Conservation (phyloP, 2,329 filamentous ascomycete species). For the Aspergillus pseudoglaucus region DNA sequence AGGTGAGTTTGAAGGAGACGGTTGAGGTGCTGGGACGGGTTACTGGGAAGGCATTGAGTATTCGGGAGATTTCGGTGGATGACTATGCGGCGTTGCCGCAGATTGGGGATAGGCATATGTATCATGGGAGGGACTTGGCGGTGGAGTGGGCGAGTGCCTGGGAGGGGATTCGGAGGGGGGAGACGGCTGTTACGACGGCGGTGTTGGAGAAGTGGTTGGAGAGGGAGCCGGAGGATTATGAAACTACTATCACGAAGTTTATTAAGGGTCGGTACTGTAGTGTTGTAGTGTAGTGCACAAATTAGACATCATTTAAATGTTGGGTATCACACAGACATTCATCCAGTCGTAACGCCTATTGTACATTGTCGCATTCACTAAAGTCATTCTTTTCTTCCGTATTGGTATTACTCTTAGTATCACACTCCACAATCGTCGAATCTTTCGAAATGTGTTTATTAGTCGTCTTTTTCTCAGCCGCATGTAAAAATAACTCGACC, state of each 20-base stretch:
- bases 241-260: constrained; percentile 22
- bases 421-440: too few species aligned
- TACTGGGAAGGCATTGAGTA: constrained; percentile 21
- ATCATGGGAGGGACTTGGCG: constrained; percentile 31
- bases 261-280: background rate
- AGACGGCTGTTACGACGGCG: constrained; percentile 38
- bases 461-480: background rate
- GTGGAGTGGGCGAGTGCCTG: constrained; percentile 45
- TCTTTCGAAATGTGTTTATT: background rate
- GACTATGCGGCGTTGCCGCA: constrained; percentile 38
- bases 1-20: constrained; percentile 30
- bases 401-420: too few species aligned
- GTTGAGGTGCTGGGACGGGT: constrained; percentile 26
- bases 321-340: too few species aligned
- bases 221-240: constrained; percentile 39
- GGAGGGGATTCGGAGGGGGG: constrained; percentile 40
- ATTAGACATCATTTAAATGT: too few species aligned
- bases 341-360: too few species aligned
- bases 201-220: constrained; percentile 37
- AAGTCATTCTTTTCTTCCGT: too few species aligned
- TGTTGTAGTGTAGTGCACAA: too few species aligned
- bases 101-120: constrained; percentile 32
- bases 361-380: too few species aligned
- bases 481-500: background rate
- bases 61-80: constrained; percentile 35